Evolutionary conservation across 2,329 filamentous ascomycete genomes (phyloP), one percentile per base, ranked within the genome.

Genomic region (Hypoxylon rubiginosum): DNA sequence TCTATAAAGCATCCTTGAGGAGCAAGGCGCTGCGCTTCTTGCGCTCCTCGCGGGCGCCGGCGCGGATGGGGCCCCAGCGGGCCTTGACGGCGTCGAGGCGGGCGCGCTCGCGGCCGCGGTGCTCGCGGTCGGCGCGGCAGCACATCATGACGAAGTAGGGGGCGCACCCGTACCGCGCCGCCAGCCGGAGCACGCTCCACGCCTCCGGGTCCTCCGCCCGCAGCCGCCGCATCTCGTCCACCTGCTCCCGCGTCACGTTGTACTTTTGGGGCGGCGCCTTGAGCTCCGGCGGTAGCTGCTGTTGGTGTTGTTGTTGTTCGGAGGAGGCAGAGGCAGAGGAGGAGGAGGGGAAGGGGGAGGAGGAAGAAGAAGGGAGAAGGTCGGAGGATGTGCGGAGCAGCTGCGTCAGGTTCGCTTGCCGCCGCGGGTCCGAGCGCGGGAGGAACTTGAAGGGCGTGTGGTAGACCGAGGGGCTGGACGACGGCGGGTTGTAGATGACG

Each of bases 381-480:
- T 72, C 75, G 28, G 72, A 59, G 11, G 77, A 74, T 32, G 74
- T 74, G 64, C 77, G 76, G 62, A 84, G 78, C 34, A 87, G 81
- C 43, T 80, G 75, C 15, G 80, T 77, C 43, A 86, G 78, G 76
- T 85, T 82, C 50, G 82, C 82, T 56, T 80, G 78, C 28, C 86
- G 84, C 50, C 86, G 84, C 15, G 86, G 85, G 74, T 89, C 87
- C 69, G 74, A 78, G 54, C 81, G 83, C 58, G 88, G 88, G 30
- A 91, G 84, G 79, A 91, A 91, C 75, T 88, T 86, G 79, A 89
- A 85, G 61, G 88, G 88, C n/a, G 88, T 91, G 79, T 90, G 85
- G 73, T 83, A 83, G 62, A 89, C 87, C n/a, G 86, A 85, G 2
- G 85, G 80, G 60, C 82, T 80, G 9, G 85, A 82, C 15, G 85